Base-by-base conservation (phyloP, 768 basidiomycete genomes). In the Lentinula detonsa region DNA sequence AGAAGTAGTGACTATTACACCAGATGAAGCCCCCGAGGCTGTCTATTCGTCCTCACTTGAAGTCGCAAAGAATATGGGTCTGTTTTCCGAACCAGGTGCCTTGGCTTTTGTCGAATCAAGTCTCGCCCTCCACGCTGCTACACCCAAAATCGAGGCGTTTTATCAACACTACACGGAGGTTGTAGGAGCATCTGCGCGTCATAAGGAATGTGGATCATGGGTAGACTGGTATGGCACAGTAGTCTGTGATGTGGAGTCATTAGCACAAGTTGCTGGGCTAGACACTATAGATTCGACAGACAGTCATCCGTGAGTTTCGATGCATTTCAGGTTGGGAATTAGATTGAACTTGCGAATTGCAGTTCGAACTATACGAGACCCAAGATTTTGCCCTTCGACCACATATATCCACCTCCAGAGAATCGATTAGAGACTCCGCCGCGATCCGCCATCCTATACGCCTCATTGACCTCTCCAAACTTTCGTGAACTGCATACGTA, bases 91-190 rank as follows among this genome's bases (percentile, higher is more conserved):
- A 28, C 74, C 80, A 0, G 82, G 81, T 3, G 72, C 81, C 0
- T 66, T 85, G 13, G 80, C 82, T 31, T 76, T 82, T 1, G 82
- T 93, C 11, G 80, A 92, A 63, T 81, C 89, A 72, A 84, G 85
- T 50, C 79, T 98, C 28, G 88, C 85, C 0, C 76, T 95, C 57
- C 92, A 95, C 65, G 82, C 87, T 2, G 81, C 88, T 6, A 85
- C 85, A 0, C 93, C 95, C 0, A 88, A 85, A 67, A 81, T 98
- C 31, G 86, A 93, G 61, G 94, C 95, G 0, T 90, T 88, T 68
- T 93, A 89, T 69, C 81, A 88, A 56, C 85, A 86, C 69, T 95
- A 93, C 66, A 70, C 65, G 65, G 71, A 54, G 70, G 76, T 65
- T 68, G 73, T 57, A 69, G 62, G n/a, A 63, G 35, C 49, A 51